Conservation (phyloP, 768 basidiomycete genomes). For the Russula olivacea region DNA sequence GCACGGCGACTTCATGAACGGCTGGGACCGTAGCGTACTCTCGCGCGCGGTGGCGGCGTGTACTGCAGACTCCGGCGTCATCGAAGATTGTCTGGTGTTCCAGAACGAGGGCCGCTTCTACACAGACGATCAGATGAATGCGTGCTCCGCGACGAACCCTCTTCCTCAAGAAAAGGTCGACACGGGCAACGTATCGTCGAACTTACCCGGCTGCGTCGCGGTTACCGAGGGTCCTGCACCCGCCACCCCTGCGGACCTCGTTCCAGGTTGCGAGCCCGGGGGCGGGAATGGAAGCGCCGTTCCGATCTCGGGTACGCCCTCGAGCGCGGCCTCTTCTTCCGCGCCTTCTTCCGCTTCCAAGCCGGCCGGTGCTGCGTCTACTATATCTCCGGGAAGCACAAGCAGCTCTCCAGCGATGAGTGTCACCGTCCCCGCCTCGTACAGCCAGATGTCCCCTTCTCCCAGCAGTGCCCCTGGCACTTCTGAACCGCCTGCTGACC, state of each 20-base stretch:
- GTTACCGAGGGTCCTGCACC: slow-evolving; percentile 6
- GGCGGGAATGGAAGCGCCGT: background rate
- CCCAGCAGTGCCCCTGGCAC: background rate
- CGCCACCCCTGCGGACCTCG: background rate
- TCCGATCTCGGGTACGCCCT: background rate
- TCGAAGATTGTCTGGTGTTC: slow-evolving; percentile 17
- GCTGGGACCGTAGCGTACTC: slow-evolving; percentile 41
- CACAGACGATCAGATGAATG: background rate
- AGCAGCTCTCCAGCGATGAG: background rate
- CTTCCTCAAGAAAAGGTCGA: background rate
- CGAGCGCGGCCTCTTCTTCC: background rate
- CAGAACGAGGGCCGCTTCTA: slow-evolving; percentile 1
- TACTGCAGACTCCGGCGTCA: slow-evolving; percentile 15
- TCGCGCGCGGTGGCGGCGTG: slow-evolving; percentile 34
- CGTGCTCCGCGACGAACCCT: slow-evolving; percentile 10
- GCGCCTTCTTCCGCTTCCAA: background rate
- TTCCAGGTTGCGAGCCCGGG: background rate
- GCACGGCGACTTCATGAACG: slow-evolving; percentile 37
- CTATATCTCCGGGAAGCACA: background rate
- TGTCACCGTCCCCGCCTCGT: background rate
- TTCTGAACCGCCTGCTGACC: background rate
- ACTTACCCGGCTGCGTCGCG: slow-evolving; percentile 18
- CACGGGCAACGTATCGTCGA: background rate
- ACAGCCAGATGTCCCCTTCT: no score
- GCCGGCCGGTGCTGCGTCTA: background rate